Evolutionary conservation across 768 basidiomycete species (phyloP), one percentile per base, ranked within the genome.

Genomic region (Termitomyces sp.): DNA sequence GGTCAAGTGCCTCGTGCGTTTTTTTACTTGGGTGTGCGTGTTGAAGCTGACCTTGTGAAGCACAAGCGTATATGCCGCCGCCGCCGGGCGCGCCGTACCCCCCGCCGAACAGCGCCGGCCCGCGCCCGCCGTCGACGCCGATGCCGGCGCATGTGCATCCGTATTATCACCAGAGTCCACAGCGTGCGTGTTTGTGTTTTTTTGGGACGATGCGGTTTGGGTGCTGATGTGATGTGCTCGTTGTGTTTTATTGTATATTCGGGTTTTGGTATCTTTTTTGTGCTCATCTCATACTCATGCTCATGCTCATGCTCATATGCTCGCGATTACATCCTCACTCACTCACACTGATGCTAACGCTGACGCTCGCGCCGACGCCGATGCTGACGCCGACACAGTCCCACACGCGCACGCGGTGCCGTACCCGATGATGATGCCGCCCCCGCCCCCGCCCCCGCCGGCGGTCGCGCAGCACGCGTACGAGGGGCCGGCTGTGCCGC

Each of bases 361-460:
- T 33, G 31, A 33, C 7, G 31, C 31, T 33, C 6, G 12, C 33
- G n/a, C n/a, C n/a, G n/a, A n/a, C n/a, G n/a, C n/a, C n/a, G n/a
- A n/a, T n/a, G n/a, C n/a, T n/a, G n/a, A 51, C 56, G 36, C 58
- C n/a, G n/a, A 62, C 66, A 61, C 73, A 94, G 92, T 93, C 69
- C 86, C n/a, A n/a, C n/a, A n/a, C n/a, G n/a, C 86, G 72, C 92
- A 92, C 65, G 89, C 92, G 34, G 84, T 90, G 62, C 87, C 89
- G 48, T 94, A 93, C 70, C 87, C 82, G n/a, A 90, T 91, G 88
- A 93, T 93, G 90, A 91, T 92, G 87, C 88, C 85, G 55, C 88
- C 87, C 55, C 87, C 87, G 7, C 85, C 86, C 18, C 10, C 29
- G 28, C 15, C 9, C 18, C 12, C 33, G 24, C 12, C 10, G 3